Conservation (phyloP, 331 rosid genomes). For the Quercus tomentella region DNA sequence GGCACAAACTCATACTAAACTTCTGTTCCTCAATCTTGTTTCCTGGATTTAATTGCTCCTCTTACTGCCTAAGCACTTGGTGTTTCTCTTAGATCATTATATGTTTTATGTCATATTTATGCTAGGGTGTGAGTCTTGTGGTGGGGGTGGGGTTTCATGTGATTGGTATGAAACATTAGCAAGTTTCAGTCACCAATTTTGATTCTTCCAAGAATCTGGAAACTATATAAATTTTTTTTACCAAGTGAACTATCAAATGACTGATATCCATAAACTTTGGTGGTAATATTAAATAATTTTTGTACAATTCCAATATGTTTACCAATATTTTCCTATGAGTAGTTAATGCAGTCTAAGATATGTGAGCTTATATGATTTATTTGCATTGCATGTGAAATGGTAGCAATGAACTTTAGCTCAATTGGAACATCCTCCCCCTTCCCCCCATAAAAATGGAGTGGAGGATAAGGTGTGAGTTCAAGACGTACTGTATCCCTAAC, state of each 20-base stretch:
- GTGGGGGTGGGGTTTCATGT: neutral
- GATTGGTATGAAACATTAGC: neutral
- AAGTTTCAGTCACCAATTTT: no score
- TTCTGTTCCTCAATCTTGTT: neutral
- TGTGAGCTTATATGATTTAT: no score
- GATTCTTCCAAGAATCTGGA: no score
- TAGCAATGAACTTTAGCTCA: neutral
- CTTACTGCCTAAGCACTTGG: neutral
- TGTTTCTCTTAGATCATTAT: neutral
- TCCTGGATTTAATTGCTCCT: neutral
- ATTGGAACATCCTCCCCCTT: neutral
- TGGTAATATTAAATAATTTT: no score
- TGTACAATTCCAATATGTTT: no score
- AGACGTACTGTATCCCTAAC: neutral
- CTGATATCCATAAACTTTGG: no score
- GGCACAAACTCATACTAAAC: neutral
- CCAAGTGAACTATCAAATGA: no score
- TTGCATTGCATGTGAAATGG: no score
- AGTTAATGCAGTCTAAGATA: no score
- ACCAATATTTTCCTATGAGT: no score
- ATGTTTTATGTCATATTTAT: neutral
- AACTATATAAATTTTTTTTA: no score
- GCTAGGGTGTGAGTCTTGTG: neutral
- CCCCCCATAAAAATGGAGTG: neutral
- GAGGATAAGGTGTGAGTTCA: neutral